Evolutionary conservation across 1,284 basidiomycete species (phyloP), one percentile per base, ranked within the genome.

Genomic region (Xerocomus alliaceus): DNA sequence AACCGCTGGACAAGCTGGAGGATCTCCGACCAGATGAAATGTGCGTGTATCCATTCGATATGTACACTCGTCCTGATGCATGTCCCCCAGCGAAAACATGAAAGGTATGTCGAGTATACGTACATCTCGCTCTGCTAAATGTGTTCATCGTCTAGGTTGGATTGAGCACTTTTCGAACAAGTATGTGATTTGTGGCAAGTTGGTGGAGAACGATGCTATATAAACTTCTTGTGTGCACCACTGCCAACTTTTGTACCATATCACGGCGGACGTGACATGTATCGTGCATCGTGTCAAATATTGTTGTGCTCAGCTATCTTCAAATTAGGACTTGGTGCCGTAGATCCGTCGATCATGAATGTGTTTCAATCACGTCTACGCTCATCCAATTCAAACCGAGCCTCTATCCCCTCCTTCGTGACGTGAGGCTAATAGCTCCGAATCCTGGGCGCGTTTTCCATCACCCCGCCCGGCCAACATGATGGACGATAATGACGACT

Each of bases 161-260:
- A 89, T 93, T 65, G 92, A 94, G 41, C 93, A 95, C 74, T 95
- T 96, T 76, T 85, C 87, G 35, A 88, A 87, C 82, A 95, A 95
- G 75, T 95, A 95, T 74, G 90, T 92, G 67, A 77, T 93, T 54
- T 93, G 91, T 71, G 94, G 94, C 47, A 89, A 86, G 70, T 83
- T 96, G 28, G 90, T 94, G 53, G 89, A 94, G 76, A 92, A 92
- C 67, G 84, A 80, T 62, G 81, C 78, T 58, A 66, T 77, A 63
- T 84, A 56, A 62, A 26, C 9, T 35, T 35, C 44, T 51, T 45
- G 50, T 49, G 29, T 15, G 4, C 28, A 12, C 49, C 41, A n/a
- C 8, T 24, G 22, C 37, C 44, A 22, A n/a, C 22, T 8, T 6
- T 9, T 18, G 13, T 28, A 5, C 10, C n/a, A 44, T 44, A 13